These are phyloP conservation scores for Pseudophaeomoniella oleicola DNA, from an alignment of 2,329 filamentous ascomycete genomes.

Conservation along the genomic window DNA sequence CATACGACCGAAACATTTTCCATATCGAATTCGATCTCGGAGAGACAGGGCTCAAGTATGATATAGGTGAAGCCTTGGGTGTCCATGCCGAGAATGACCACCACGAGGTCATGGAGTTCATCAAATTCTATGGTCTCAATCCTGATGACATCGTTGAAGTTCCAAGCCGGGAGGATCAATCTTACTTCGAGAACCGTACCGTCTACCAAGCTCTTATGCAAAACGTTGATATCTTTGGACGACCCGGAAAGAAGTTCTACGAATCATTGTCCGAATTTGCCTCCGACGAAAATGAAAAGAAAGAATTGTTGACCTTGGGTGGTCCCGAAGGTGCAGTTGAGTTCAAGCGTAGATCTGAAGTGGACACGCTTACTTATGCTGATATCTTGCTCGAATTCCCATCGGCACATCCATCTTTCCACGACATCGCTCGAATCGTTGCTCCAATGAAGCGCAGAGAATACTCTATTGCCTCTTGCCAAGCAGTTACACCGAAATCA, in stretches of 20 bases:
- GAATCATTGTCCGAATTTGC: constrained; percentile 81
- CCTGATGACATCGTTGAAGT: constrained; percentile 79
- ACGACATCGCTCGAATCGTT: constrained; percentile 78
- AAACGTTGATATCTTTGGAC: constrained; percentile 92
- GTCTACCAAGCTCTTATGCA: constrained; percentile 83
- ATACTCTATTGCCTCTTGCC: constrained; percentile 97
- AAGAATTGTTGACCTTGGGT: constrained; percentile 60
- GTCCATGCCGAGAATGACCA: constrained; percentile 92
- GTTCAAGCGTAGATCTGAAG: constrained; percentile 82
- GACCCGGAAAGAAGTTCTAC: constrained; percentile 96
- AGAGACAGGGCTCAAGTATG: constrained; percentile 79
- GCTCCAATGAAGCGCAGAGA: constrained; percentile 88
- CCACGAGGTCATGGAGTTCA: constrained; percentile 66
- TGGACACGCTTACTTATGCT: constrained; percentile 81
- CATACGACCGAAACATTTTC: constrained; percentile 98
- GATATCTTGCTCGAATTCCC: constrained; percentile 81
- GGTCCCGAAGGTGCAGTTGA: constrained; percentile 69
- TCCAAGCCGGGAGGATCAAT: constrained; percentile 63
- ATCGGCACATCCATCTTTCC: constrained; percentile 76
- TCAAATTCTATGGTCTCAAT: constrained; percentile 76
- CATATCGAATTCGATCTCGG: constrained; percentile 98
- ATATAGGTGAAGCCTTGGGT: constrained; percentile 92
- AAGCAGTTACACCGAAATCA: constrained; percentile 80
- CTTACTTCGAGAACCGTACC: constrained; percentile 70
- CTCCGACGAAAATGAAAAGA: constrained; percentile 66